phyloP scores from a whole-genome alignment of 108 stramenopile genomes.

The Fistulifera solaris region DNA sequence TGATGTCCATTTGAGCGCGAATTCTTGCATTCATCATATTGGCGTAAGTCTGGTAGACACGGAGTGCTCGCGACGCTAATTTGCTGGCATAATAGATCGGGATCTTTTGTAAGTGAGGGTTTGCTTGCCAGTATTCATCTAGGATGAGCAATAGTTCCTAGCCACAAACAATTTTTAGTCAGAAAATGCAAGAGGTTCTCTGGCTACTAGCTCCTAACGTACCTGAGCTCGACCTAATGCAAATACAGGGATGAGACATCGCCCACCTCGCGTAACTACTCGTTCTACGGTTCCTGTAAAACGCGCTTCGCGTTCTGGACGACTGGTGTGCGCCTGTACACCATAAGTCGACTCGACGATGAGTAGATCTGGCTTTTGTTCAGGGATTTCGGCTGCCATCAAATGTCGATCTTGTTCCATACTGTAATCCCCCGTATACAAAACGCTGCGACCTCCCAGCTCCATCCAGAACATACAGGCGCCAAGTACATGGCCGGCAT shows the following conservation, averaged over 20 bases:
- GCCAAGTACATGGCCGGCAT: slow-evolving; percentile 98
- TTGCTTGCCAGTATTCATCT: slow-evolving; percentile 96
- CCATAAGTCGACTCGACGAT: slow-evolving; percentile 97
- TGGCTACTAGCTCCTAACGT: too few relatives aligned
- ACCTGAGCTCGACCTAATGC: slow-evolving; percentile 95
- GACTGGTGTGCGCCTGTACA: slow-evolving; percentile 85
- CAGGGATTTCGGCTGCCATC: slow-evolving; percentile 94
- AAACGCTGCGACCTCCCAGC: slow-evolving; percentile 84
- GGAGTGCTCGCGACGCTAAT: slow-evolving; percentile 83
- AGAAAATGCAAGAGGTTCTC: slow-evolving; percentile 4
- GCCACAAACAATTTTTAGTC: slow-evolving; percentile 31
- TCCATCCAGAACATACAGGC: slow-evolving; percentile 98
- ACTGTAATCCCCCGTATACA: slow-evolving; percentile 99
- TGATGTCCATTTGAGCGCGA: slow-evolving; percentile 86
- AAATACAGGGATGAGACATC: slow-evolving; percentile 96
- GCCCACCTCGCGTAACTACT: slow-evolving; percentile 84
- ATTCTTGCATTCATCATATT: slow-evolving; percentile 98
- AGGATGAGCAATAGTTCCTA: slow-evolving; percentile 95
- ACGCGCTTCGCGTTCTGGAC: slow-evolving; percentile 88
- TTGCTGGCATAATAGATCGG: slow-evolving; percentile 95
- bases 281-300: slow-evolving; percentile 88
- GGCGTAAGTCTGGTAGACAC: slow-evolving; percentile 97
- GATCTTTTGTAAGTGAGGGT: slow-evolving; percentile 88
- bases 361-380: slow-evolving; percentile 84
- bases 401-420: slow-evolving; percentile 97